Base-by-base conservation (phyloP, 192 early-diverging fungal genomes). In the Chytriomyces sp. region DNA sequence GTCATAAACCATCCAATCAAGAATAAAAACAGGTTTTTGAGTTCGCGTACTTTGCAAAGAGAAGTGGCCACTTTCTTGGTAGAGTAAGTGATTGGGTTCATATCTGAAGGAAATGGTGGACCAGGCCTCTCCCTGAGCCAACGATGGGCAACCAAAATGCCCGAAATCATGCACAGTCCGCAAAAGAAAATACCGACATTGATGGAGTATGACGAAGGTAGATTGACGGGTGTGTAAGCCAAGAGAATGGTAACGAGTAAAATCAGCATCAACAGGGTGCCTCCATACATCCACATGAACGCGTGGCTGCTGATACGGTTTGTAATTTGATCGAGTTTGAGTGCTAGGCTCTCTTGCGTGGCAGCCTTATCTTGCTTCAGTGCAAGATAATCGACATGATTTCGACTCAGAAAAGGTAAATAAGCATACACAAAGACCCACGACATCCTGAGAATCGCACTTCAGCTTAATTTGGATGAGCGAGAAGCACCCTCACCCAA, bases 1-100 rank as follows among this genome's bases (percentile, higher is more conserved):
- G n/a, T n/a, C 7, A 77, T 60, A 68, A 77, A 74, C 79, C 79
- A 80, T 8, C 52, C 79, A 52, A 75, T 28, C 34, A 80, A 62
- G 55, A 80, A 80, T 32, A 64, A 54, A 52, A 80, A 77, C 72
- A 77, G 34, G 25, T 80, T 66, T 5, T 4, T 0, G 25, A 75
- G 64, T 28, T 65, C 6, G 10, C 60, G 26, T 17, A 56, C 57
- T 53, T 64, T 55, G 3, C 19, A 14, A 6, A 77, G 12, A 5
- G 75, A 14, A 31, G 7, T 53, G 38, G 25, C 39, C 25, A 78
- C 60, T 52, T 69, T 70, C 68, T 77, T 76, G 2, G 55, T 63
- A 12, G 69, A 72, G 34, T 59, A 78, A 3, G 69, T 12, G n/a
- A 81, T 12, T 10, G 22, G 65, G 39, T 76, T 75, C 37, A 69